Base-by-base conservation (phyloP, 805 yeast genomes). In the Starmerella apis region DNA sequence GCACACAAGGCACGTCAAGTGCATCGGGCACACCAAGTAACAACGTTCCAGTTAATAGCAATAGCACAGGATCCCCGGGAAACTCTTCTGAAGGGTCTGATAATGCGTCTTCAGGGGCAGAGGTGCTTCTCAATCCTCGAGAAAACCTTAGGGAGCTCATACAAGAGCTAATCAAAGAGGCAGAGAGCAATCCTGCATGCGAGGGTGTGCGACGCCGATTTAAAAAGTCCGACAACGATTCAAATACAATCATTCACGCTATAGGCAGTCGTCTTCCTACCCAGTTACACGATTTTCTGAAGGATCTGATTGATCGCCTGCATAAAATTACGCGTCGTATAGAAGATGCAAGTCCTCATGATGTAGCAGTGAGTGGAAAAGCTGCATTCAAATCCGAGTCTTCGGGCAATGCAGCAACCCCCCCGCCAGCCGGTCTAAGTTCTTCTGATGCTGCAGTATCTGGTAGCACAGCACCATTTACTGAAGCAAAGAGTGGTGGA, bases 71-170 rank as follows among this genome's bases (percentile, higher is more conserved):
- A 8, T 27, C 30, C 30, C 30, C 28, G 31, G 31, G n/a, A n/a
- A n/a, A n/a, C 24, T 4, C 28, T 18, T 13, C 39, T 2, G 18
- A 16, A 10, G 16, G 39, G 10, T 9, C 36, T 22, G 24, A 7
- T n/a, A 31, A 43, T 25, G 24, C 16, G n/a, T 13, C 39, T 23
- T 14, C 16, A 18, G 42, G 19, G 1, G 30, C n/a, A 3, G 32
- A 24, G 35, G 23, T 4, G 16, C 18, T 36, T 11, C n/a, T 49
- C 23, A 23, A 38, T 13, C 37, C 50, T 11, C 47, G 48, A 32
- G 49, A 50, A 3, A 52, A 49, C 35, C 18, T 52, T 14, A 33
- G 37, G 30, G 49, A 49, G 32, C 7, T 47, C 11, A 27, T 52
- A 20, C 28, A 37, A 11, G 53, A 52, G 20, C 23, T 49, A 19